Conservation (phyloP, 1,284 basidiomycete species). For the Tremellales sp. region DNA sequence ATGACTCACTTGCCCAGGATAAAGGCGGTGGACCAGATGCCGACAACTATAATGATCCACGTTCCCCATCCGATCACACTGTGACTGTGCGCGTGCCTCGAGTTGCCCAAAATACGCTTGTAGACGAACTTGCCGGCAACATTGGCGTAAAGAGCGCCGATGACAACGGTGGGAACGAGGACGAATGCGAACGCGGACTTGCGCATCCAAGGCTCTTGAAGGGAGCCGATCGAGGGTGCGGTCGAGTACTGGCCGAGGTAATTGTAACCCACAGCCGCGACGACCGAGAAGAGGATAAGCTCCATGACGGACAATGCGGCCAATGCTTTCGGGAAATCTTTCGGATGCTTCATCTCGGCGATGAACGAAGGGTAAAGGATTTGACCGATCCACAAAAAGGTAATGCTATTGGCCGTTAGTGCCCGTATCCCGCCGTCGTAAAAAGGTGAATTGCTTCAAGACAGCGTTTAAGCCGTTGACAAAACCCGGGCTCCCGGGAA, state of each 20-base stretch:
- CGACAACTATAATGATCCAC: constrained; percentile 58
- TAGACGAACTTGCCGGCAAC: constrained; percentile 42
- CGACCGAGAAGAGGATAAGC: constrained; percentile 59
- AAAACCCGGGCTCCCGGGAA: constrained; percentile 53
- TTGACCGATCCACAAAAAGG: constrained; percentile 63
- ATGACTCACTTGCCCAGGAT: constrained; percentile 55
- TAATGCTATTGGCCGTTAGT: constrained; percentile 31
- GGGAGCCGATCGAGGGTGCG: constrained; percentile 44
- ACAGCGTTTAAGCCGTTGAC: constrained; percentile 53
- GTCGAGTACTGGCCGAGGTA: constrained; percentile 43
- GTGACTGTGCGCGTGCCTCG: constrained; percentile 56
- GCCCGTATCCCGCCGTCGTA: neutral
- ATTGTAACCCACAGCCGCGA: constrained; percentile 60
- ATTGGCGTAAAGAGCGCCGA: constrained; percentile 45
- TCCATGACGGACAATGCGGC: constrained; percentile 54
- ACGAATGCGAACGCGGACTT: constrained; percentile 50
- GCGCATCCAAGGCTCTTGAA: constrained; percentile 51
- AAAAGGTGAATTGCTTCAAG: constrained; percentile 43
- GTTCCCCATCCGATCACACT: constrained; percentile 58
- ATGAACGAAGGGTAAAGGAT: constrained; percentile 52
- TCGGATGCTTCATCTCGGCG: constrained; percentile 48
- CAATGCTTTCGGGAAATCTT: constrained; percentile 60
- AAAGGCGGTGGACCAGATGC: constrained; percentile 60
- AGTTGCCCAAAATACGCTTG: constrained; percentile 49
- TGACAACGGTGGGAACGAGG: constrained; percentile 42